These are phyloP conservation scores for Moniliella sp. DNA, from an alignment of 1,284 basidiomycete species.

Conservation along the genomic window DNA sequence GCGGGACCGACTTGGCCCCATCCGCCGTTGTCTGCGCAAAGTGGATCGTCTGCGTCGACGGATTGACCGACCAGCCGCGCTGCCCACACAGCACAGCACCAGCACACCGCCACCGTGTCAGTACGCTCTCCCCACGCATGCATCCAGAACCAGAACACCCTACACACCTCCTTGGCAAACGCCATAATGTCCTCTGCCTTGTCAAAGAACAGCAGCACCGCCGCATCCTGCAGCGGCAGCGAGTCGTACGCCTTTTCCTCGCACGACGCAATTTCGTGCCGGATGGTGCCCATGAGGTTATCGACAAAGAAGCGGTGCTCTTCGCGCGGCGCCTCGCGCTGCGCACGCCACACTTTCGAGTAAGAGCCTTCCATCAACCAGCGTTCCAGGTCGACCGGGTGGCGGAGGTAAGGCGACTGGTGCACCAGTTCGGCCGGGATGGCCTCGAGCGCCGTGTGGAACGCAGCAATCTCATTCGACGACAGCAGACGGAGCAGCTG, in stretches of 20 bases:
- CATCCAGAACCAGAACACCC: neutral
- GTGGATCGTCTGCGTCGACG: constrained; percentile 28
- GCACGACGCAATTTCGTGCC: constrained; percentile 78
- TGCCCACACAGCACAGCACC: constrained; percentile 3
- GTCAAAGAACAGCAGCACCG: constrained; percentile 67
- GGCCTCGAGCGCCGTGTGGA: constrained; percentile 97
- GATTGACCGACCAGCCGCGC: constrained; percentile 35
- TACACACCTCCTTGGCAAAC: constrained; percentile 46
- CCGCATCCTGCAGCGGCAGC: constrained; percentile 64
- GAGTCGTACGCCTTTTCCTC: constrained; percentile 73
- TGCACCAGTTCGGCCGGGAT: constrained; percentile 36
- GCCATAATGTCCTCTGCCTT: constrained; percentile 50
- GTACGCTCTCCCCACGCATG: too few relatives aligned
- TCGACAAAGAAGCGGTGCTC: constrained; percentile 79
- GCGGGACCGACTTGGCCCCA: constrained; percentile 11
- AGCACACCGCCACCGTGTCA: neutral
- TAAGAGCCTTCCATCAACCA: constrained; percentile 99
- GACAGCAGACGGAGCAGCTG: constrained; percentile 81
- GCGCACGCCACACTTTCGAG: constrained; percentile 87
- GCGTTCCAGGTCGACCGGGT: constrained; percentile 44
- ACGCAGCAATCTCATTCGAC: constrained; percentile 86
- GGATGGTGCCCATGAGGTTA: constrained; percentile 72
- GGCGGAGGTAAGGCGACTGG: constrained; percentile 16
- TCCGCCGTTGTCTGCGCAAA: constrained; percentile 14
- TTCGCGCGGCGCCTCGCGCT: constrained; percentile 49